phyloP scores from a whole-genome alignment of 768 basidiomycete genomes.

The Mycena capillaripes region DNA sequence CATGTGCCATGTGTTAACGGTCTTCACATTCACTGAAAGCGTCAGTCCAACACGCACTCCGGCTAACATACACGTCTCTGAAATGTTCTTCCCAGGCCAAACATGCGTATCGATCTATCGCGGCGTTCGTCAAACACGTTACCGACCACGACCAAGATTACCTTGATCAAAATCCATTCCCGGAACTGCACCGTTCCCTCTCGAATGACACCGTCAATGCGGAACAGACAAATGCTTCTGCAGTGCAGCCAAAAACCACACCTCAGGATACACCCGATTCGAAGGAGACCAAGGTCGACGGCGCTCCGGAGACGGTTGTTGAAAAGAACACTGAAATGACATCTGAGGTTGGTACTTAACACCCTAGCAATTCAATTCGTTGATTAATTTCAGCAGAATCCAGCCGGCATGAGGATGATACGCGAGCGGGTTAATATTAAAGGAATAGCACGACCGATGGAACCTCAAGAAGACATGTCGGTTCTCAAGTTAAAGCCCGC shows the following conservation, averaged over 20 bases:
- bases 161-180: conserved; percentile 61
- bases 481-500: conserved; percentile 66
- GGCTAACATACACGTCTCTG: neutral
- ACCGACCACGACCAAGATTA: conserved; percentile 54
- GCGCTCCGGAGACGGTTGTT: neutral
- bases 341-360: neutral
- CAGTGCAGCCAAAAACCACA: neutral
- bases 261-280: neutral
- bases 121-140: conserved; percentile 69
- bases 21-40: conserved; percentile 75
- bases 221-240: neutral
- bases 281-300: neutral
- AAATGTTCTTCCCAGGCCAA: conserved; percentile 58
- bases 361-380: neutral
- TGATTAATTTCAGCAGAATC: conserved; percentile 4
- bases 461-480: conserved; percentile 66
- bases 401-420: conserved; percentile 60
- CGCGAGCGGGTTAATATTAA: conserved; percentile 79
- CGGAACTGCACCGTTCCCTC: conserved; percentile 53
- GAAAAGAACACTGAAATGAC: conserved; percentile 9
- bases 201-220: conserved; percentile 35
- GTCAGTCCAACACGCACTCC: conserved; percentile 49
- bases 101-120: conserved; percentile 71
- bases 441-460: conserved; percentile 75
- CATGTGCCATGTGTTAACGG: conserved; percentile 81